These are phyloP conservation scores for Terana coerulea DNA, from an alignment of 768 basidiomycete genomes.

Conservation along the genomic window DNA sequence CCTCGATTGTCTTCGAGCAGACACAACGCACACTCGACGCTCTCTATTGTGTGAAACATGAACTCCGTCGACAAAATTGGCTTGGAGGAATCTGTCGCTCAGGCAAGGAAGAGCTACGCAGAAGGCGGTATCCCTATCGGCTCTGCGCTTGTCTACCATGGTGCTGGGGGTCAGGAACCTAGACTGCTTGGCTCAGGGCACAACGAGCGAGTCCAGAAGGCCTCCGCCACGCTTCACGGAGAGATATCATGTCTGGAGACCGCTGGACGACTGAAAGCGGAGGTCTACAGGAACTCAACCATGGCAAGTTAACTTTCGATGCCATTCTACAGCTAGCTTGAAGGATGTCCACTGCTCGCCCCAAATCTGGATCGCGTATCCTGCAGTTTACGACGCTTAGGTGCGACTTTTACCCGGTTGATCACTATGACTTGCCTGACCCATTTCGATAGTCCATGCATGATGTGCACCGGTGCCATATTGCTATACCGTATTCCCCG, in stretches of 20 bases:
- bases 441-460: slow-evolving; percentile 45
- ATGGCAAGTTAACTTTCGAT: slow-evolving; percentile 44
- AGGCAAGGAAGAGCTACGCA: slow-evolving; percentile 43
- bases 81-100: slow-evolving; percentile 29
- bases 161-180: slow-evolving; percentile 11
- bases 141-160: slow-evolving; percentile 37
- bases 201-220: slow-evolving; percentile 43
- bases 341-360: no score
- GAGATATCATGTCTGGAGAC: slow-evolving; percentile 37
- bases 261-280: slow-evolving; percentile 40
- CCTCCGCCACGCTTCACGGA: slow-evolving; percentile 40
- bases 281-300: slow-evolving; percentile 43
- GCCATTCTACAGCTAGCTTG: neutral
- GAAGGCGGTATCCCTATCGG: slow-evolving; percentile 68
- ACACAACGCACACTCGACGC: no score
- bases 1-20: no score
- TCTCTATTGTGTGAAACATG: no score
- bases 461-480: slow-evolving; percentile 62
- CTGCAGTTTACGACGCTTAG: slow-evolving; percentile 41
- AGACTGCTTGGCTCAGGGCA: slow-evolving; percentile 39
- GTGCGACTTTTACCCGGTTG: slow-evolving; percentile 18
- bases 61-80: slow-evolving; percentile 26
- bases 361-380: no score
- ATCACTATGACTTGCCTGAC: neutral
- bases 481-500: slow-evolving; percentile 59